These are phyloP conservation scores for Rhizodiscina lignyota DNA, from an alignment of 495 filamentous ascomycete genomes.

Conservation along the genomic window DNA sequence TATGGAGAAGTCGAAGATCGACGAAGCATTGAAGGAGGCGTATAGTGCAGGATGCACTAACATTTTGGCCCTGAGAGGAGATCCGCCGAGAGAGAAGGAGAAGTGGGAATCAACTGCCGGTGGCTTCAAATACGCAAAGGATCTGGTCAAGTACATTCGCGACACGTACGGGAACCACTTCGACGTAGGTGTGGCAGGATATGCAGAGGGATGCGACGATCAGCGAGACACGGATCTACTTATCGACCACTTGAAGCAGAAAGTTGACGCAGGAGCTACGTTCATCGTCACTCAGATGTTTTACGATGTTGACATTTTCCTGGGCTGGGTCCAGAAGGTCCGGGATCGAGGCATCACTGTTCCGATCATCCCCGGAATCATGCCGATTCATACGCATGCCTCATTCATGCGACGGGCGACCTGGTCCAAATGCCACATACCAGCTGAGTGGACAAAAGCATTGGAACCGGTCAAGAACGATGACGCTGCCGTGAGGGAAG, in stretches of 20 bases:
- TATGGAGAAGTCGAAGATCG: constrained; percentile 83
- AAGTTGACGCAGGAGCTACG: constrained; percentile 83
- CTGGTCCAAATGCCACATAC: constrained; percentile 74
- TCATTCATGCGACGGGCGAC: constrained; percentile 77
- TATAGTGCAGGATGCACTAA: constrained; percentile 96
- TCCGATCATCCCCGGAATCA: constrained; percentile 93
- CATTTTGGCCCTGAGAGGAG: constrained; percentile 86
- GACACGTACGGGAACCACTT: constrained; percentile 86
- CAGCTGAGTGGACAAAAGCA: constrained; percentile 59
- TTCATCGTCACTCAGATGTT: constrained; percentile 99
- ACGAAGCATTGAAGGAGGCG: constrained; percentile 70
- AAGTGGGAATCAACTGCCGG: constrained; percentile 76
- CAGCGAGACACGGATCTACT: constrained; percentile 68
- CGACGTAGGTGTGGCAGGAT: constrained; percentile 93
- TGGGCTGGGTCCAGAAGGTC: constrained; percentile 75
- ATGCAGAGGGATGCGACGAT: constrained; percentile 92
- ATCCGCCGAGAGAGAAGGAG: constrained; percentile 88
- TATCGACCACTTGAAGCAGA: constrained; percentile 91
- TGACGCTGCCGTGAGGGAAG: constrained; percentile 78
- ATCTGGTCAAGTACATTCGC: constrained; percentile 87
- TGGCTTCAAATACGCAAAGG: constrained; percentile 81
- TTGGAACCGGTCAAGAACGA: constrained; percentile 94
- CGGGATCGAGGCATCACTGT: constrained; percentile 70
- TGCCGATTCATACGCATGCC: constrained; percentile 94
- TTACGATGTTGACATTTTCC: constrained; percentile 90